These are phyloP conservation scores for Candida stauntonica DNA, from an alignment of 805 yeast genomes.

Conservation along the genomic window DNA sequence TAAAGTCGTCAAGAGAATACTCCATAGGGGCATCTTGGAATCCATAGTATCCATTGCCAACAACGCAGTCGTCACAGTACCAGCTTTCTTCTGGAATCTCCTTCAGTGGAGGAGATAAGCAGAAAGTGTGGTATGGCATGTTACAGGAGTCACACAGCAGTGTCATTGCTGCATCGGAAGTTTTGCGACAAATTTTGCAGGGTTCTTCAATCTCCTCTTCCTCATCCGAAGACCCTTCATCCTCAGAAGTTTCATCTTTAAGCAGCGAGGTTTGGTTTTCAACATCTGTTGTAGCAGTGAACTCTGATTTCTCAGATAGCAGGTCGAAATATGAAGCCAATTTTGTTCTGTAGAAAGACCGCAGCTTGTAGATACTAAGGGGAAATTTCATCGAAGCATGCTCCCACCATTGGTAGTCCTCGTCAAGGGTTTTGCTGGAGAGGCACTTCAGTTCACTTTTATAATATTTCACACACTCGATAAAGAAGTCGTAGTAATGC, in stretches of 20 bases:
- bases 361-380: background rate
- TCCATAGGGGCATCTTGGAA: constrained; percentile 63
- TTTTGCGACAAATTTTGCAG: constrained; percentile 45
- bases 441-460: constrained; percentile 5
- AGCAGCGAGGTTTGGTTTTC: constrained; percentile 33
- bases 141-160: constrained; percentile 74
- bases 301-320: constrained; percentile 25
- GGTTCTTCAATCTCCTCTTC: constrained; percentile 32
- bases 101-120: constrained; percentile 55
- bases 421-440: background rate
- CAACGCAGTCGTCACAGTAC: constrained; percentile 81
- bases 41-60: constrained; percentile 85
- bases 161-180: constrained; percentile 42
- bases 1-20: constrained; percentile 59
- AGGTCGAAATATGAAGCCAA: constrained; percentile 32
- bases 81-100: constrained; percentile 57
- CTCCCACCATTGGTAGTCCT: constrained; percentile 3
- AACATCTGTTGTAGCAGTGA: constrained; percentile 19
- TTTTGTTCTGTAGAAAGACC: constrained; percentile 23
- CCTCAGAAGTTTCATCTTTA: constrained; percentile 16
- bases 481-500: constrained; percentile 37
- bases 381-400: background rate
- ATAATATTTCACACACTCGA: constrained; percentile 28
- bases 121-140: constrained; percentile 59
- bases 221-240: constrained; percentile 22